Percentiles rank a stretch among this genome's conserved stretches.
These are phyloP conservation scores for Colletotrichum agaves DNA, from an alignment of 2,329 filamentous ascomycete genomes.

Conservation along the genomic window DNA sequence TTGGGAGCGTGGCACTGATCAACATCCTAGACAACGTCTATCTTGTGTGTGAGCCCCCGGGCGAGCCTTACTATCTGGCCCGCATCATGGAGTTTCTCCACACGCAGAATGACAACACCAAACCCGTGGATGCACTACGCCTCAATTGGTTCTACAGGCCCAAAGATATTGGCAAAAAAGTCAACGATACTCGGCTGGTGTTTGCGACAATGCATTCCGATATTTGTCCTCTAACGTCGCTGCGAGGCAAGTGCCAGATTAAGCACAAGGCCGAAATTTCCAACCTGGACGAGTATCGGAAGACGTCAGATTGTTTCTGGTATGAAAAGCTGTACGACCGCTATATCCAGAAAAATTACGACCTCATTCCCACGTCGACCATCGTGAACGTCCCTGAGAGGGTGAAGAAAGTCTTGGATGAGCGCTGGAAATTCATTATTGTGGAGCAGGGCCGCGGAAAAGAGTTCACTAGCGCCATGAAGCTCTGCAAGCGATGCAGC, in stretches of 20 bases:
- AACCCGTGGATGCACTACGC: slow-evolving; percentile 85
- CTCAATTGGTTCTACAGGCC: slow-evolving; percentile 99
- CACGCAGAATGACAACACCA: slow-evolving; percentile 75
- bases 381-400: slow-evolving; percentile 97
- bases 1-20: slow-evolving; percentile 40
- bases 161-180: slow-evolving; percentile 93
- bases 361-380: slow-evolving; percentile 89
- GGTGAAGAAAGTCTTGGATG: slow-evolving; percentile 95
- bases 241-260: slow-evolving; percentile 94
- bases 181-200: slow-evolving; percentile 88
- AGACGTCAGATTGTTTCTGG: slow-evolving; percentile 89
- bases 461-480: slow-evolving; percentile 94
- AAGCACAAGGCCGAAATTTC: slow-evolving; percentile 87
- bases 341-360: slow-evolving; percentile 98
- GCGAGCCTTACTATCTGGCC: slow-evolving; percentile 96
- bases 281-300: slow-evolving; percentile 85
- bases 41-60: slow-evolving; percentile 95
- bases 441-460: slow-evolving; percentile 94
- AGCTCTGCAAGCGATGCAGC: slow-evolving; percentile 92
- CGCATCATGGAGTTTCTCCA: slow-evolving; percentile 99
- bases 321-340: slow-evolving; percentile 98
- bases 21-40: slow-evolving; percentile 78
- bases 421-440: slow-evolving; percentile 95
- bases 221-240: slow-evolving; percentile 88
- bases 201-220: slow-evolving; percentile 99